These are phyloP conservation scores for Neocallimastix lanati DNA, from an alignment of 192 early-diverging fungal genomes.

Conservation along the genomic window DNA sequence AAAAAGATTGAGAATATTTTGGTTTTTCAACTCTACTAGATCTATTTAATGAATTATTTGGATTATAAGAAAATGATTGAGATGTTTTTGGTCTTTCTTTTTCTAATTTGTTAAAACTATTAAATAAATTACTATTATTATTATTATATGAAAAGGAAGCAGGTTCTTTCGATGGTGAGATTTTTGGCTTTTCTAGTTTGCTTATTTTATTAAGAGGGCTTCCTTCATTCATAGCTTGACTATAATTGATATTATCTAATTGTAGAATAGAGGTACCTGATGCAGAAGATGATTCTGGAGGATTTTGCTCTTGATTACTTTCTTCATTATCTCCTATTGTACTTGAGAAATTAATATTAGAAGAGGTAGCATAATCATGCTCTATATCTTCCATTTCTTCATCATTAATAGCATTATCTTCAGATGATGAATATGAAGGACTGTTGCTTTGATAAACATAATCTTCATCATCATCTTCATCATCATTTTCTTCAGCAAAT, in stretches of 20 bases:
- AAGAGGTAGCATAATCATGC: not conserved
- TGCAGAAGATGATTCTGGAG: not conserved
- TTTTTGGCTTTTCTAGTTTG: not conserved
- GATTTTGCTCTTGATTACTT: not conserved
- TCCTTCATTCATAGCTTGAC: not conserved
- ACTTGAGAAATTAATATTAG: not conserved
- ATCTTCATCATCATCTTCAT: not conserved
- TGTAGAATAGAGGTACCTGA: not conserved
- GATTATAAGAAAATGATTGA: not conserved
- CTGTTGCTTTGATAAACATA: not conserved
- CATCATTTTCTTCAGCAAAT: not conserved
- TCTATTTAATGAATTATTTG: not conserved
- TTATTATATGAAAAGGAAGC: not conserved
- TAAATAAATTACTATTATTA: not conserved
- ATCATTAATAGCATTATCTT: not conserved
- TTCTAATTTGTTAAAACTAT: not conserved
- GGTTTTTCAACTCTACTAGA: not conserved
- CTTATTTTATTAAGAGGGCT: not conserved
- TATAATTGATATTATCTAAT: not conserved
- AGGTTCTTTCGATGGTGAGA: not conserved
- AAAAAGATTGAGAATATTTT: not conserved
- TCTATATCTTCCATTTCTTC: not conserved
- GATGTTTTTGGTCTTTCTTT: not conserved
- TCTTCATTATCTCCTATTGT: not conserved
- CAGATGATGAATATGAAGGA: not conserved